These are phyloP conservation scores for Neonectria sp. DNA, from an alignment of 2,329 filamentous ascomycete species.

Conservation along the genomic window DNA sequence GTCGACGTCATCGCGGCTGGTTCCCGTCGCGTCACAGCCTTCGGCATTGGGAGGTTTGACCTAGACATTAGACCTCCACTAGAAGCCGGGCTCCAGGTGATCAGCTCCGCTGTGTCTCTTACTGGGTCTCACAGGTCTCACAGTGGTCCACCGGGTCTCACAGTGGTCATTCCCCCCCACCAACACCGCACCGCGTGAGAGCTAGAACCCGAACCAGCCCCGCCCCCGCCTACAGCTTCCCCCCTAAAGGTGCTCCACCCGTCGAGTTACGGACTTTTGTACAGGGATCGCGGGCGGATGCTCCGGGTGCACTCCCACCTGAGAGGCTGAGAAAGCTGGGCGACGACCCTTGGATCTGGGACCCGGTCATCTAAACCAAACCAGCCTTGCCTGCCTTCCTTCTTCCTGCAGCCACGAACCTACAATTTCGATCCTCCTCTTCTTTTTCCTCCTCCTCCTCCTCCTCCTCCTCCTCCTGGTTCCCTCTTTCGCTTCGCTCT, in stretches of 20 bases:
- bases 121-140: constrained; percentile 6
- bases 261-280: not conserved
- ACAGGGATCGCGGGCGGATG: constrained; percentile 28
- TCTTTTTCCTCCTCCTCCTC: constrained; percentile 7
- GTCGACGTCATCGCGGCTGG: constrained; percentile 4
- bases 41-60: not conserved
- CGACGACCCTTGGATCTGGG: constrained; percentile 2
- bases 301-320: constrained; percentile 39
- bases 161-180: constrained; percentile 24
- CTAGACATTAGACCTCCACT: not conserved
- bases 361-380: not conserved
- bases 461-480: constrained; percentile 12
- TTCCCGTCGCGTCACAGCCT: not conserved
- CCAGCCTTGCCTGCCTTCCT: constrained; percentile 21
- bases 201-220: constrained; percentile 11
- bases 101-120: constrained; percentile 7
- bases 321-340: constrained; percentile 17
- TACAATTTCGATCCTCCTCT: constrained; percentile 6
- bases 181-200: constrained; percentile 4
- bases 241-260: not conserved
- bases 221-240: constrained; percentile 23
- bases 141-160: constrained; percentile 16
- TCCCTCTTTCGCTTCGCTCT: not conserved
- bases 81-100: constrained; percentile 7
- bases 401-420: constrained; percentile 24